Evolutionary conservation across 371 early-diverging fungal species (phyloP), one percentile per base, ranked within the genome.

Genomic region (Lichtheimia ramosa): DNA sequence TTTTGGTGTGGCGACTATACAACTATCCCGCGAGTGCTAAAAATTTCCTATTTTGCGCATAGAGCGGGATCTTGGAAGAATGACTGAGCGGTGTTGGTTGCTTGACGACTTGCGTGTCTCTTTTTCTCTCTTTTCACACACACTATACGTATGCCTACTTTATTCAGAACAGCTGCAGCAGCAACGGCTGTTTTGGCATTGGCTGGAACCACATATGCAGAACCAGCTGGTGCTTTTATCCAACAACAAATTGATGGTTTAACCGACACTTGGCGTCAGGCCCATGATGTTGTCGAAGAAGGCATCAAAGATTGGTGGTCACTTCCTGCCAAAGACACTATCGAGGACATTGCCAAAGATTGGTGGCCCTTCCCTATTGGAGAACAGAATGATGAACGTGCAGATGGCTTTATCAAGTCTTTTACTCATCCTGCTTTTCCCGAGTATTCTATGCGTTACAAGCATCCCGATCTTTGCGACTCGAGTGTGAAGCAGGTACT

Each of bases 371-470:
- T 48, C 10, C 48, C 57, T 4, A 28, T 39, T 18, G 57, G 34
- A 34, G 42, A 43, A 14, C 34, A 34, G 10, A 8, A 34, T 34
- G 34, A 34, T 0, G 34, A 34, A 34, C 34, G 34, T 34, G 34
- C 34, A 10, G n/a, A 41, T 14, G 56, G 42, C 15, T 34, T 34
- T 3, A 39, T 60, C 54, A 52, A 66, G 54, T 66, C 74, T 15
- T 66, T 77, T 18, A 68, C 71, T 1, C 84, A 83, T 64, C 75
- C 77, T 58, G 83, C 84, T 21, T 87, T 92, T 68, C 89, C 91
- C 15, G 81, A 86, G 52, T 87, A 89, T 74, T 74, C 83, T 58
- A 68, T 93, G 63, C 86, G 92, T 55, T 81, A 87, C 60, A 89
- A 89, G 39, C n/a, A 34, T 14, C 43, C 60, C 40, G 59, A 76